Evolutionary conservation across 1,284 basidiomycete species (phyloP).

Genomic region (Ganoderma multipileum): DNA sequence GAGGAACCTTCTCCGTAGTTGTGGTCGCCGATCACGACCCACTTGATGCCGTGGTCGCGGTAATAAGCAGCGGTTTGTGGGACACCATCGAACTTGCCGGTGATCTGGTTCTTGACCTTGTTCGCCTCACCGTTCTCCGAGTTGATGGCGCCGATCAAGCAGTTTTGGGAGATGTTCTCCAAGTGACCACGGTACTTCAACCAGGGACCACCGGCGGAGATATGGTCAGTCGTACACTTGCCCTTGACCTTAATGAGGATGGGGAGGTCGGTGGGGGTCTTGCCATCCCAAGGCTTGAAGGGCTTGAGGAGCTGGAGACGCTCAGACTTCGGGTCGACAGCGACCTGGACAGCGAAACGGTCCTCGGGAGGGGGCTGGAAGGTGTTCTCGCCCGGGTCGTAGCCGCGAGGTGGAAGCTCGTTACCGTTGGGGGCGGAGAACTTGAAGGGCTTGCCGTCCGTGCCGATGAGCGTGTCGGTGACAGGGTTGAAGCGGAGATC

Average conservation of each 20-base stretch:
- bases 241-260: constrained; percentile 98
- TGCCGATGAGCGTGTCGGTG: constrained; percentile 87
- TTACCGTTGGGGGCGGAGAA: constrained; percentile 90
- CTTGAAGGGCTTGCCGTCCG: constrained; percentile 98
- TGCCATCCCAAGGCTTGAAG: constrained; percentile 93
- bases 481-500: constrained; percentile 96
- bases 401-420: constrained; percentile 94
- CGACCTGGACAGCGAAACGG: constrained; percentile 85
- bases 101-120: constrained; percentile 92
- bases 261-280: constrained; percentile 89
- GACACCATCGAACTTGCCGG: constrained; percentile 87
- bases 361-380: constrained; percentile 95
- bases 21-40: constrained; percentile 94
- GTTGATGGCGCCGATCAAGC: constrained; percentile 97
- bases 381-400: constrained; percentile 96
- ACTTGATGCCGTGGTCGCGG: constrained; percentile 90
- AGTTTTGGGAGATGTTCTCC: constrained; percentile 99
- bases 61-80: constrained; percentile 88
- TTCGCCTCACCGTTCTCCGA: constrained; percentile 95
- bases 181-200: constrained; percentile 99
- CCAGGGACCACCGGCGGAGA: constrained; percentile 98
- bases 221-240: constrained; percentile 96
- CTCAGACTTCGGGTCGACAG: constrained; percentile 88
- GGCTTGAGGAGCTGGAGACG: constrained; percentile 95
- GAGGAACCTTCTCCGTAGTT: constrained; percentile 99